Percentiles rank a stretch among this genome's conserved stretches.
Conservation (phyloP, 768 basidiomycete genomes). For the Russula sp. region DNA sequence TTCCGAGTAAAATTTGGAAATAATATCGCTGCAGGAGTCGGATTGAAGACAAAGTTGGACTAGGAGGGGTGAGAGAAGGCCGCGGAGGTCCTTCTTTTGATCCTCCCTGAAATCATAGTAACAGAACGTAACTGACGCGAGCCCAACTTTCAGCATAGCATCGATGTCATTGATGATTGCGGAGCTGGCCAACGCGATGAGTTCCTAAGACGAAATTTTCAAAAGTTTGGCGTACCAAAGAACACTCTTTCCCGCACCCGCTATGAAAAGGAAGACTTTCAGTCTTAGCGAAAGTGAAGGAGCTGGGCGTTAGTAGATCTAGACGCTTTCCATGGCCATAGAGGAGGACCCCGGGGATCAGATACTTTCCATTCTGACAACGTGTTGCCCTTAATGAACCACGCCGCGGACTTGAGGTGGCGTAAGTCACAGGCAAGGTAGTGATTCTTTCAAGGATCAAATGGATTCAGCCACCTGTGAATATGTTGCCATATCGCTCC, state of each 20-base stretch:
- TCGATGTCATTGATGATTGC: neutral
- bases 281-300: too few relatives aligned
- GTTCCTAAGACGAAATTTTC: neutral
- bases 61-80: neutral
- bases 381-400: too few relatives aligned
- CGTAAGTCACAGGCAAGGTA: too few relatives aligned
- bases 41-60: neutral
- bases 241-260: neutral
- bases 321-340: neutral
- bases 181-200: neutral
- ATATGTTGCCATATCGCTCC: too few relatives aligned
- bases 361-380: too few relatives aligned
- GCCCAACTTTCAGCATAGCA: neutral
- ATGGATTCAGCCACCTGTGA: too few relatives aligned
- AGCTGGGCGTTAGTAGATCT: too few relatives aligned
- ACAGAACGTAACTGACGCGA: neutral
- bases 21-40: neutral
- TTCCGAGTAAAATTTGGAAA: neutral
- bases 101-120: neutral
- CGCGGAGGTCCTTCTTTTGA: neutral
- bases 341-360: neutral
- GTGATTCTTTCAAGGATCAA: too few relatives aligned
- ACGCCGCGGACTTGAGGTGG: too few relatives aligned
- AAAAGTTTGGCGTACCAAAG: neutral
- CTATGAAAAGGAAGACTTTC: too few relatives aligned